Base-by-base conservation (phyloP, 1,139 yeast genomes). In the Eremothecium coryli region DNA sequence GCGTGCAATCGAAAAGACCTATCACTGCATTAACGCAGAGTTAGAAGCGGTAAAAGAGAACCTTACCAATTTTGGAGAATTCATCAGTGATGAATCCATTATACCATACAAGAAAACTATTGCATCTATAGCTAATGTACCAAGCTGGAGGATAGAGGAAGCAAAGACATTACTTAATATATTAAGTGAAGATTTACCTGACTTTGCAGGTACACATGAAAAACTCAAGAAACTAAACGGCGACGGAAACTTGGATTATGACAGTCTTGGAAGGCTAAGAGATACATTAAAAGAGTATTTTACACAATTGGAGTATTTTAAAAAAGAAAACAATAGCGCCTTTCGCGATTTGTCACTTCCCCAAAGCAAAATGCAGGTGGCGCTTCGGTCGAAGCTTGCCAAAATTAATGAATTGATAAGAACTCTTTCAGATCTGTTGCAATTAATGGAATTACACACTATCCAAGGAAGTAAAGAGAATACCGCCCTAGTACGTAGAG, bases 81-180 rank as follows among this genome's bases (percentile, higher is more conserved):
- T 61, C 33, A 37, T 69, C 12, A 35, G 40, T 8, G 68, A 65
- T 33, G 71, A 69, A 33, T 33, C 53, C 9, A 45, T 51, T 3
- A 34, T 36, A n/a, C 36, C 45, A n/a, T 31, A 52, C 2, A 44
- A 38, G 9, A 48, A 53, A 24, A 41, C 51, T 10, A 38, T 30
- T 34, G 21, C 38, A 22, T 40, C 52, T 7, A 17, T 54, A 4
- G 26, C 38, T 10, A 43, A 46, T 23, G 28, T 47, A 2, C 50
- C 56, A 10, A 58, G 57, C 11, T 68, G 73, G 73, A 63, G 68
- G 44, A 39, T 68, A 10, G 38, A 51, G 23, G 72, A 69, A 41
- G 51, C 51, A 7, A 31, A 34, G 1, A 48, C 46, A 2, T 35
- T 66, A 8, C 32, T 38, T 3, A 40, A 45, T 3, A 47, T 56